phyloP scores from a whole-genome alignment of 108 stramenopile genomes.

The Skeletonema costatum region DNA sequence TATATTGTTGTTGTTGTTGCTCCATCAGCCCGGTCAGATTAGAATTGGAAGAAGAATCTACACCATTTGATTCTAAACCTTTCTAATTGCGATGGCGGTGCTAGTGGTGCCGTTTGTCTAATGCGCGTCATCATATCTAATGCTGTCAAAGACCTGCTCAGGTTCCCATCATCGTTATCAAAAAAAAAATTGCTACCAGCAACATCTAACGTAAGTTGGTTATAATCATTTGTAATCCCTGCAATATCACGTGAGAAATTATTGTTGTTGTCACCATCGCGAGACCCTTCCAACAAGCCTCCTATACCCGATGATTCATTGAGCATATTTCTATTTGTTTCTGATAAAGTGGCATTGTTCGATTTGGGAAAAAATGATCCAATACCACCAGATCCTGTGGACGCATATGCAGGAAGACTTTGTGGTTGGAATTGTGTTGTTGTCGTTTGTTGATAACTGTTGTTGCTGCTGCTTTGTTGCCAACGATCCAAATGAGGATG shows the following conservation, averaged over 20 bases:
- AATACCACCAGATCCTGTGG: not conserved
- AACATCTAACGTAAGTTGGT: constrained; percentile 5
- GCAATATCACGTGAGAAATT: constrained; percentile 1
- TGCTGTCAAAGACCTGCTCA: constrained; percentile 45
- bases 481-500: constrained; percentile 18
- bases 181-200: not conserved
- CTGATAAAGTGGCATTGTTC: not conserved
- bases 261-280: constrained; percentile 1
- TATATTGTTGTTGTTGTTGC: not conserved
- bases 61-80: not conserved
- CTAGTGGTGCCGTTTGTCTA: not conserved
- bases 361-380: not conserved
- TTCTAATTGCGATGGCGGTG: not conserved
- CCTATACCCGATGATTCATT: constrained; percentile 15
- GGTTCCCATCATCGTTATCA: not conserved
- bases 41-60: not conserved
- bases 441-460: not conserved
- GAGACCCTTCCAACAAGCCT: constrained; percentile 24
- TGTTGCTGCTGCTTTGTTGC: not conserved
- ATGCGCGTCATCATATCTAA: constrained; percentile 29
- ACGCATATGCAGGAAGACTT: constrained; percentile 16
- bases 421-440: constrained; percentile 23
- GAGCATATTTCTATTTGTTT: not conserved
- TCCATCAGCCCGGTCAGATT: not conserved
- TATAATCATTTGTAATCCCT: not conserved